Conservation (phyloP, 768 basidiomycete genomes). For the Xerocomus brunneocitrinus region DNA sequence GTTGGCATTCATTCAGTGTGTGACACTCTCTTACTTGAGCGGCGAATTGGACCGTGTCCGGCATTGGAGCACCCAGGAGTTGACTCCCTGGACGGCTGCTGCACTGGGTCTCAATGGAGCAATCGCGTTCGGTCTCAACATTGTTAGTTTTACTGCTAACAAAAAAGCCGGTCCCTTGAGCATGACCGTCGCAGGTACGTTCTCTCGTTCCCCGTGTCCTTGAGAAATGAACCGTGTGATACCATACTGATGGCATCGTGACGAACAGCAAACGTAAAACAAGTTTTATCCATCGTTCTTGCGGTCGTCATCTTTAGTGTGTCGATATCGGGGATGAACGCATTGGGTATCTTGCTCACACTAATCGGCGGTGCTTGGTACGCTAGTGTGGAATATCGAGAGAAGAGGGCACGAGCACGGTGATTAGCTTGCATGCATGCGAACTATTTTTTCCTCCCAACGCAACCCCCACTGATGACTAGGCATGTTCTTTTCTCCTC, state of each 20-base stretch:
- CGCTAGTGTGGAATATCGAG: conserved; percentile 58
- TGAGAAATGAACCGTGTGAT: neutral
- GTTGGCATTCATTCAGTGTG: conserved; percentile 84
- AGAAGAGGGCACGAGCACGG: conserved; percentile 34
- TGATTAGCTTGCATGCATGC: neutral
- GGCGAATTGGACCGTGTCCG: conserved; percentile 75
- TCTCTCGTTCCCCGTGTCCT: neutral
- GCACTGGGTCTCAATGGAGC: conserved; percentile 72
- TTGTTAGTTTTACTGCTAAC: conserved; percentile 96
- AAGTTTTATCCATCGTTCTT: conserved; percentile 83
- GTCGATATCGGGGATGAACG: conserved; percentile 74
- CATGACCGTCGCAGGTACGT: conserved; percentile 85
- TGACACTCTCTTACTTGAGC: conserved; percentile 66
- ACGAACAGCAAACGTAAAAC: conserved; percentile 80
- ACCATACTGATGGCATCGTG: conserved; percentile 5
- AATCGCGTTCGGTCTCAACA: conserved; percentile 89
- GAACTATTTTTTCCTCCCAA: neutral
- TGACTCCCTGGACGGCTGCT: conserved; percentile 37
- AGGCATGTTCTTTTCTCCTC: neutral
- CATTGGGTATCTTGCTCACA: conserved; percentile 78
- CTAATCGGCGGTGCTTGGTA: conserved; percentile 84
- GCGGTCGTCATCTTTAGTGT: conserved; percentile 84
- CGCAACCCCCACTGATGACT: neutral
- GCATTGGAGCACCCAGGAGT: conserved; percentile 40
- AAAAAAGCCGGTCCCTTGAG: conserved; percentile 82